Evolutionary conservation across 148 eudicot species (phyloP).

Genomic region (Rhododendron williamsianum): DNA sequence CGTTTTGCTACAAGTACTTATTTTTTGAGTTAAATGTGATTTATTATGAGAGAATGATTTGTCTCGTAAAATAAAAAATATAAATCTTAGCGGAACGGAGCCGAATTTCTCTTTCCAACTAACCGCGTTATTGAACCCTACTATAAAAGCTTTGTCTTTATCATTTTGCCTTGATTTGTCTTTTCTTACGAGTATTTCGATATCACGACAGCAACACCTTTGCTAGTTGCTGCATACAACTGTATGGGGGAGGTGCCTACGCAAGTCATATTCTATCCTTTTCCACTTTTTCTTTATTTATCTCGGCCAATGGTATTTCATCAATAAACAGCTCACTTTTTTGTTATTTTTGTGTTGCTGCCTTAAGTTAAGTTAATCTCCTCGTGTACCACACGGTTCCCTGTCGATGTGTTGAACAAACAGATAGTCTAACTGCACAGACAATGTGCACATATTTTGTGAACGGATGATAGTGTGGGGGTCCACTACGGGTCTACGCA

Average conservation of each 20-base stretch:
- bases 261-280: background rate
- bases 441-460: too few relatives aligned
- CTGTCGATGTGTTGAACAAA: too few relatives aligned
- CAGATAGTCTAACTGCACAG: too few relatives aligned
- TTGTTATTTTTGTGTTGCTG: background rate
- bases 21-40: too few relatives aligned
- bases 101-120: too few relatives aligned
- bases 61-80: too few relatives aligned
- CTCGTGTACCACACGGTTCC: background rate
- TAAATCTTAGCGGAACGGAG: too few relatives aligned
- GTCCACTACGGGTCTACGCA: too few relatives aligned
- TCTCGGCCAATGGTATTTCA: background rate
- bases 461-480: too few relatives aligned
- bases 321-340: background rate
- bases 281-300: background rate
- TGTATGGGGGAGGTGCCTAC: background rate
- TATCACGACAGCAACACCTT: background rate
- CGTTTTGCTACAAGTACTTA: too few relatives aligned
- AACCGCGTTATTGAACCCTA: background rate
- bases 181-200: background rate
- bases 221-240: background rate
- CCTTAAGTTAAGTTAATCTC: background rate
- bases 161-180: background rate
- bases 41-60: too few relatives aligned
- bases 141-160: background rate